Evolutionary conservation across 768 basidiomycete species (phyloP), one percentile per base, ranked within the genome.

Genomic region (Nidularia pulvinata): DNA sequence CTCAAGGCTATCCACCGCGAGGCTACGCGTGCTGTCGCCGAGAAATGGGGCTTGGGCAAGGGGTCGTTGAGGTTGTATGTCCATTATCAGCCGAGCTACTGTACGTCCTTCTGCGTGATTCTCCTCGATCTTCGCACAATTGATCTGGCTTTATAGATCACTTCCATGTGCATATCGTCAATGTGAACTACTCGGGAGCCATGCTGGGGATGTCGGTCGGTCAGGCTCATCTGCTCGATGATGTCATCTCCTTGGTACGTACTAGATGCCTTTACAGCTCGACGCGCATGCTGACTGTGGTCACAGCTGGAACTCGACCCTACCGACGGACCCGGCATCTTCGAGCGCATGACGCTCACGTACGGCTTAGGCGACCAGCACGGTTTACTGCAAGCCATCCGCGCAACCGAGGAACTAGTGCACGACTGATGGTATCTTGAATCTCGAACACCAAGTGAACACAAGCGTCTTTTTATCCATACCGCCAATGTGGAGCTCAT

Each of bases 1-100:
- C 75, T 99, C 7, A 77, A 76, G 34, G 75, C 75, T 11, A 92
- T 98, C 48, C 79, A 80, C 19, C 64, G 65, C 2, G 76, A 85
- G 55, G 83, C 88, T 0, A 70, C 71, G 33, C 64, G 66, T 3
- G 66, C 86, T 3, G 88, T 82, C 0, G 61, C 73, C 49, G 77
- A 80, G 45, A 81, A 79, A 59, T 99, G 89, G 83, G 86, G 82
- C 0, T 70, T 96, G 1, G 72, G 69, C 4, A 59, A 64, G 13
- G 88, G 85, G 3, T 78, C 83, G 7, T 63, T 97, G 54, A 74
- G 94, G 60, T 76, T 95, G 74, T 95, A 86, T 61, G 71, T 98
- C 11, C 97, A 99, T 66, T 99, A 99, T 66, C 95, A 97, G 64
- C 96, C 96, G 0, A 91, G 87, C 36, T 98, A 98, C 65, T 98